phyloP scores from a whole-genome alignment of 306 rosid genomes.

The Carpinus fangiana region DNA sequence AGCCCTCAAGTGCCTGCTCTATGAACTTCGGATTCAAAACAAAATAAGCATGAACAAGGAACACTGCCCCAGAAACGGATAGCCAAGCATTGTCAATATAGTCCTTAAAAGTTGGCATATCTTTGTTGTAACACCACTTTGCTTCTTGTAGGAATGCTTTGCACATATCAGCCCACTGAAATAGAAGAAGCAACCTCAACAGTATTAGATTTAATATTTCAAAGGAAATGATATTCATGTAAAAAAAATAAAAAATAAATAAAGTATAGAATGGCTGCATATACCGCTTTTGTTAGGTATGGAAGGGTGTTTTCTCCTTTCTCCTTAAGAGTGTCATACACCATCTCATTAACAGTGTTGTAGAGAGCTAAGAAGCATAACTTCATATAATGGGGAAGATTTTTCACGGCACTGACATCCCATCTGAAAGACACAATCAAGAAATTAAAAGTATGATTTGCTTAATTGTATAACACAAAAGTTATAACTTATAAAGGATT shows the following conservation, averaged over 20 bases:
- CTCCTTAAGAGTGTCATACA: conserved; percentile 37
- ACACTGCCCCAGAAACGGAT: conserved; percentile 39
- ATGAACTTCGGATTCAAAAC: conserved; percentile 34
- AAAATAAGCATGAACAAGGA: conserved; percentile 42
- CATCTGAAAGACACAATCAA: conserved; percentile 36
- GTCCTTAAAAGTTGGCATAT: conserved; percentile 40
- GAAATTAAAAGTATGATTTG: too few relatives aligned
- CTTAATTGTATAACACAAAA: too few relatives aligned
- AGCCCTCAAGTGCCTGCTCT: conserved; percentile 32
- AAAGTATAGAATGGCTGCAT: too few relatives aligned
- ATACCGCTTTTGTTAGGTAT: conserved; percentile 40
- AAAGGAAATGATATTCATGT: too few relatives aligned
- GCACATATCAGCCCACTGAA: conserved; percentile 51
- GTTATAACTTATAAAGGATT: too few relatives aligned
- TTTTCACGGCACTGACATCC: conserved; percentile 41
- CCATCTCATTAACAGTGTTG: conserved; percentile 61
- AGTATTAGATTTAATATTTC: not conserved
- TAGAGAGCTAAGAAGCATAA: conserved; percentile 61
- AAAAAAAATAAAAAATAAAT: not conserved
- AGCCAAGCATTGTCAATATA: conserved; percentile 54
- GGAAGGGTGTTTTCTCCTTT: conserved; percentile 46
- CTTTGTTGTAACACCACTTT: conserved; percentile 36
- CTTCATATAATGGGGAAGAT: conserved; percentile 54
- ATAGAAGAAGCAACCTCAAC: not conserved
- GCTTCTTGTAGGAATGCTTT: conserved; percentile 61